phyloP scores from a whole-genome alignment of 2,329 filamentous ascomycete species.

The Neofusicoccum parvum region DNA sequence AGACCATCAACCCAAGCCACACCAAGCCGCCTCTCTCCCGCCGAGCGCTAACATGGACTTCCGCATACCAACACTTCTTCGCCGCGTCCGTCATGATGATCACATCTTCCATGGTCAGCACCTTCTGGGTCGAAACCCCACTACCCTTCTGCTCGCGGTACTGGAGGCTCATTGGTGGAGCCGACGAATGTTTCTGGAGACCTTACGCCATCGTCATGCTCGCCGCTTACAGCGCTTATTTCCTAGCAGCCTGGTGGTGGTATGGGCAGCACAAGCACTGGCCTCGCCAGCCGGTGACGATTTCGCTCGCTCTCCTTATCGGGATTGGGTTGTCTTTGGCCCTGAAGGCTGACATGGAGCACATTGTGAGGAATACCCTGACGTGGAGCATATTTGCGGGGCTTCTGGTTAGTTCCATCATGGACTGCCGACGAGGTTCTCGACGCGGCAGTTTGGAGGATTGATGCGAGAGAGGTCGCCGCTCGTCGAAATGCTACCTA shows the following conservation, averaged over 20 bases:
- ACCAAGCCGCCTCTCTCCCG: too few species aligned
- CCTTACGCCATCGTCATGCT: neutral
- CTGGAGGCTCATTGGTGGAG: neutral
- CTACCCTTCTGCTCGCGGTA: neutral
- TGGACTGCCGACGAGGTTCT: neutral
- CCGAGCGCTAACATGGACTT: too few species aligned
- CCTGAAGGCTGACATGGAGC: conserved; percentile 1
- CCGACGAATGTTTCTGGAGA: conserved; percentile 5
- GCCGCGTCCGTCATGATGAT: conserved; percentile 4
- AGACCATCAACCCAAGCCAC: too few species aligned
- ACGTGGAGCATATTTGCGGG: conserved; percentile 4
- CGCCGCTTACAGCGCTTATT: neutral
- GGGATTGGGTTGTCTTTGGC: too few species aligned
- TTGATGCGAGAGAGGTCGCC: too few species aligned
- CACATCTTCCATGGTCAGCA: conserved; percentile 4
- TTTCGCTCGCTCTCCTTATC: too few species aligned
- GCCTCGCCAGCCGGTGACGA: neutral
- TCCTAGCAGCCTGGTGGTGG: neutral
- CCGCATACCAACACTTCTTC: neutral
- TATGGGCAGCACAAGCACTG: neutral
- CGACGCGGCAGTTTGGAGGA: too few species aligned
- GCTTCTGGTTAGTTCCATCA: neutral
- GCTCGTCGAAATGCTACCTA: too few species aligned
- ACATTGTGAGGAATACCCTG: neutral
- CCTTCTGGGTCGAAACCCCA: conserved; percentile 3